Evolutionary conservation across 345 rosid genomes (phyloP).

Genomic region (Eucalyptus rudis): DNA sequence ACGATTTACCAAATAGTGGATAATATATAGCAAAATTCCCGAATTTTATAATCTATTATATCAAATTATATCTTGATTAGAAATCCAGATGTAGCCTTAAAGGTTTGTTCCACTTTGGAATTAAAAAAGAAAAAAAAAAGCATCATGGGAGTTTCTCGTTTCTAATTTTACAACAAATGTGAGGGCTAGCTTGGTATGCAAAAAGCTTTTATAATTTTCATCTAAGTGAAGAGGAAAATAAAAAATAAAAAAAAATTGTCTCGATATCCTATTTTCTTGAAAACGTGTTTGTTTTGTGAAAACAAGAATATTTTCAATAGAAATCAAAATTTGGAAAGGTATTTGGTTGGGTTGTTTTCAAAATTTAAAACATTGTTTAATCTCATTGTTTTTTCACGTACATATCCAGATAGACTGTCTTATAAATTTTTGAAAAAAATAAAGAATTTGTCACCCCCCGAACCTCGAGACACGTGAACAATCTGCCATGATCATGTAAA

Average conservation of each 20-base stretch:
- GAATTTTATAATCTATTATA: too few relatives aligned
- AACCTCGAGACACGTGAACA: too few relatives aligned
- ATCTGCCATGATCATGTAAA: too few relatives aligned
- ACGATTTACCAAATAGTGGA: too few relatives aligned
- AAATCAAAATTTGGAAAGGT: background rate
- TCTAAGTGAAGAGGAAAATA: background rate
- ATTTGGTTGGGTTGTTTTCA: background rate
- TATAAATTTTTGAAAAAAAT: background rate
- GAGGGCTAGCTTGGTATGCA: background rate
- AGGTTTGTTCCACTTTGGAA: background rate
- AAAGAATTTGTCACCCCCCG: too few relatives aligned
- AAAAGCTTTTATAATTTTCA: background rate
- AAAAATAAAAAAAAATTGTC: too few relatives aligned
- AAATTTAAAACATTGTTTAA: background rate
- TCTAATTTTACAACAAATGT: background rate
- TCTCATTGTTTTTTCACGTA: background rate
- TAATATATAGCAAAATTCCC: too few relatives aligned
- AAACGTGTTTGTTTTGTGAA: background rate
- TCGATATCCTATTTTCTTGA: background rate
- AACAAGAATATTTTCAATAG: too few relatives aligned
- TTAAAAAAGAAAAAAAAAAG: too few relatives aligned
- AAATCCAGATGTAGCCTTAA: too few relatives aligned
- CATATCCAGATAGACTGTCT: background rate
- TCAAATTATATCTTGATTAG: too few relatives aligned
- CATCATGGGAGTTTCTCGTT: background rate